Base-by-base conservation (phyloP, 2,329 filamentous ascomycete species). In the Arthrinium puccinioides region DNA sequence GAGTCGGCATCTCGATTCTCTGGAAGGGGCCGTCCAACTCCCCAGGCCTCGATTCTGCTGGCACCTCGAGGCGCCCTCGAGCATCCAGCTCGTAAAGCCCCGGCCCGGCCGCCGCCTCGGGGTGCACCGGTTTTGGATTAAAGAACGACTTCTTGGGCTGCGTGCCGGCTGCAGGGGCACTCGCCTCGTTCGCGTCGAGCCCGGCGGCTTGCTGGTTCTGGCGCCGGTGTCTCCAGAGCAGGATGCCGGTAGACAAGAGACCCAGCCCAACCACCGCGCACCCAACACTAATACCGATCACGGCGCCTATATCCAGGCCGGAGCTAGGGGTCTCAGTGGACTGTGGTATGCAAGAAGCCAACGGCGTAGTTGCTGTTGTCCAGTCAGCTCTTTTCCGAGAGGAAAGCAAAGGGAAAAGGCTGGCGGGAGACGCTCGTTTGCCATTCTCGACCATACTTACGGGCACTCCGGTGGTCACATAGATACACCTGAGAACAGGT, bases 401-500 rank as follows among this genome's bases (percentile, higher is more conserved):
- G 20, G 16, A 21, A 21, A 23, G 31, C 31, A 23, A 4, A 8
- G 6, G 14, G 4, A 18, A 11, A 23, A 10, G 24, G n/a, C 13
- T n/a, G 19, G 21, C 20, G 13, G 14, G 25, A 21, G 18, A 21
- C 10, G 8, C 9, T 21, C 15, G 3, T 30, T 6, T 24, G 16
- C 20, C 14, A 14, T 5, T 2, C 21, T 18, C 3, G n/a, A 5
- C 6, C 21, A 13, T 3, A 30, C 14, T 14, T 29, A 21, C 16
- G n/a, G 21, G 7, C 18, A 9, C 14, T 13, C 3, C 15, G 41
- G 21, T 58, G 53, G 25, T 50, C 46, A 34, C 55, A 57, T n/a
- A 46, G 40, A 33, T 56, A 54, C 2, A 51, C 44, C 40, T 51
- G 46, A 6, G 46, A 44, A 40, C 55, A 58, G 5, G 18, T 34